Base-by-base conservation (phyloP, 129 eudicot species). In the Chrysanthemum lavandulifolium region DNA sequence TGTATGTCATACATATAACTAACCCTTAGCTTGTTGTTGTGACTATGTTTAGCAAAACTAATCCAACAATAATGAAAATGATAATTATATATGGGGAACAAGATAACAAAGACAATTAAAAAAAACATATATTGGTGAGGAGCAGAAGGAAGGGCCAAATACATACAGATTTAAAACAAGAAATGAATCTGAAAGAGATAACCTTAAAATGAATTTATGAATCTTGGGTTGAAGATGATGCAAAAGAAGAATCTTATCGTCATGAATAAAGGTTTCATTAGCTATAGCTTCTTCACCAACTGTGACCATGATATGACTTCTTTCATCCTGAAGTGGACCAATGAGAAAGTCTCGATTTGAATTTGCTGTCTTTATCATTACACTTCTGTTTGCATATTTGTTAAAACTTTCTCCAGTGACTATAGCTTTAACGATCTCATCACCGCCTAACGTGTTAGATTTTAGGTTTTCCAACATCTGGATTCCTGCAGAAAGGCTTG, bases 251-350 rank as follows among this genome's bases (percentile, higher is more conserved):
- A 11, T 52, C 1, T 52, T n/a, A n/a, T n/a, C 84, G 77, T 82
- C 90, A 71, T 52, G 19, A 16, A 89, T 61, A 62, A 79, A 78
- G 19, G 89, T 53, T 66, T 86, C 89, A 74, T 75, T 84, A 65
- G 77, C 83, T n/a, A 78, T 51, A 31, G 80, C 92, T 79, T 86
- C 92, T 78, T 81, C 69, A 29, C 89, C 92, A 71, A 89, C 76
- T 31, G 96, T 89, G 74, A 89, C 96, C 92, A 89, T 89, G 78
- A 89, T 86, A 86, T 86, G 96, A 68, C 63, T 76, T 84, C 79
- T 89, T 65, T 75, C 70, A 29, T 80, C 87, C 73, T 76, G 86
- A 74, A 76, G 75, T 78, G 79, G 81, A 36, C 96, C 96, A 57
- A 89, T 60, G 14, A 89, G 84, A 43, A 78, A 72, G 65, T 80